Evolutionary conservation across 805 yeast species (phyloP), one percentile per base, ranked within the genome.

Genomic region (Metschnikowia dekortorum): DNA sequence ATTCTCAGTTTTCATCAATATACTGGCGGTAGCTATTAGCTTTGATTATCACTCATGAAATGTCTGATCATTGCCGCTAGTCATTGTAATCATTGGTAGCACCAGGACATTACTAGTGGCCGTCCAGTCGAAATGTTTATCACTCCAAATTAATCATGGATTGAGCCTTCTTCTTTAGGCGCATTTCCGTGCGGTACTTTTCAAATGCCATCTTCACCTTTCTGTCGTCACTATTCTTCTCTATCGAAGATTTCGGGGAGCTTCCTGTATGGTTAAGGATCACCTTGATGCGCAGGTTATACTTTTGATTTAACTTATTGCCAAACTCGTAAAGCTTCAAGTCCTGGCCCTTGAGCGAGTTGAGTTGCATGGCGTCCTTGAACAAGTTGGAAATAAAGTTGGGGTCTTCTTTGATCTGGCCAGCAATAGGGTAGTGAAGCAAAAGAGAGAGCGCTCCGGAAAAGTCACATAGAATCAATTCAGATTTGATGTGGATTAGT

Each of bases 401-500:
- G 2, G 46, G 47, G 34, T 52, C 30, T 3, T 43, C 36, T n/a
- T 46, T 29, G n/a, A 58, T 35, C 35, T 56, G 61, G 13, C 53
- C 44, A 6, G 55, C 38, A n/a, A 67, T 61, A 2, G 83, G 84
- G 57, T 77, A 79, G 59, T 79, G 84, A 30, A 80, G 64, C 6
- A 80, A 61, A 14, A 79, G 58, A 33, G 75, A 73, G 32, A 80
- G 62, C 5, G 78, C 73, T 53, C 80, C 83, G 11, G 81, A 75
- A 55, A 78, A 80, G 59, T 80, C 84, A 45, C 78, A 73, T 11
- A 72, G 62, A 7, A 75, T 71, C 34, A 79, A 58, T 6, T 69
- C 71, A 1, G 74, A 54, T 51, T 79, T 78, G 47, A 79, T 60
- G 57, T 73, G 74, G 13, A 79, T 67, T 14, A 80, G 57, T 44